Conservation (phyloP, 768 basidiomycete genomes). For the Termitomyces sp. region DNA sequence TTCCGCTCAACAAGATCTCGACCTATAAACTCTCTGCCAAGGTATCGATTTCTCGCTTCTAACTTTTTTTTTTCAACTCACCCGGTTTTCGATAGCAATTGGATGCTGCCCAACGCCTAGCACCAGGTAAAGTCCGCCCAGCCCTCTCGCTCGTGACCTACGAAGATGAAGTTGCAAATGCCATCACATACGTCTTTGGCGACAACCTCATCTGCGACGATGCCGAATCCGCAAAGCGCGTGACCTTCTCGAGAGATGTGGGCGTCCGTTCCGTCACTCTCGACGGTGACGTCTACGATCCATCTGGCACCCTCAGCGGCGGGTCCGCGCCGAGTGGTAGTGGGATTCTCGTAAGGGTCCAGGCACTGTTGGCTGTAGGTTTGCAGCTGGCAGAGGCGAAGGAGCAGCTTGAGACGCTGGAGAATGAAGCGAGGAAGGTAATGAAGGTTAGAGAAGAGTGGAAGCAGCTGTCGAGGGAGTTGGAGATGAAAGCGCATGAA, state of each 20-base stretch:
- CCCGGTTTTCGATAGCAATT: slow-evolving; percentile 54
- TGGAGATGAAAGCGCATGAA: slow-evolving; percentile 91
- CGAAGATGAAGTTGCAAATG: slow-evolving; percentile 72
- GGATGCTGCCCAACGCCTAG: slow-evolving; percentile 60
- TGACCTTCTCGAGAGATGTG: slow-evolving; percentile 74
- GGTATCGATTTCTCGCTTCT: slow-evolving; percentile 29
- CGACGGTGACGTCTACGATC: slow-evolving; percentile 95
- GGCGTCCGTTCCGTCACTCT: slow-evolving; percentile 85
- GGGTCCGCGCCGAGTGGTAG: slow-evolving; percentile 78
- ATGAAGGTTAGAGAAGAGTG: slow-evolving; percentile 55
- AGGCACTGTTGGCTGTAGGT: slow-evolving; percentile 74
- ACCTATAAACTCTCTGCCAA: slow-evolving; percentile 38
- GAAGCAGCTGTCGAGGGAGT: slow-evolving; percentile 53
- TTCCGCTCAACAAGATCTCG: slow-evolving; percentile 90
- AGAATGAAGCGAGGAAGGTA: slow-evolving; percentile 49
- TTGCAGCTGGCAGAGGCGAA: slow-evolving; percentile 47
- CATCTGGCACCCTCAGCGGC: slow-evolving; percentile 88
- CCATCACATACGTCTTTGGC: slow-evolving; percentile 92
- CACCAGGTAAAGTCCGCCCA: slow-evolving; percentile 74
- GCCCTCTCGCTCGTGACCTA: slow-evolving; percentile 91
- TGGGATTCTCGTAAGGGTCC: slow-evolving; percentile 76
- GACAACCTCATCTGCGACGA: slow-evolving; percentile 91
- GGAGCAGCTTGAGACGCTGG: slow-evolving; percentile 41
- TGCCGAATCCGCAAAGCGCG: slow-evolving; percentile 76
- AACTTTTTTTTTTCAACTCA: neutral